Percentiles rank a stretch among this genome's conserved stretches.
Evolutionary conservation across 2,329 filamentous ascomycete species (phyloP).

Genomic region (Dothiorella sarmentorum): DNA sequence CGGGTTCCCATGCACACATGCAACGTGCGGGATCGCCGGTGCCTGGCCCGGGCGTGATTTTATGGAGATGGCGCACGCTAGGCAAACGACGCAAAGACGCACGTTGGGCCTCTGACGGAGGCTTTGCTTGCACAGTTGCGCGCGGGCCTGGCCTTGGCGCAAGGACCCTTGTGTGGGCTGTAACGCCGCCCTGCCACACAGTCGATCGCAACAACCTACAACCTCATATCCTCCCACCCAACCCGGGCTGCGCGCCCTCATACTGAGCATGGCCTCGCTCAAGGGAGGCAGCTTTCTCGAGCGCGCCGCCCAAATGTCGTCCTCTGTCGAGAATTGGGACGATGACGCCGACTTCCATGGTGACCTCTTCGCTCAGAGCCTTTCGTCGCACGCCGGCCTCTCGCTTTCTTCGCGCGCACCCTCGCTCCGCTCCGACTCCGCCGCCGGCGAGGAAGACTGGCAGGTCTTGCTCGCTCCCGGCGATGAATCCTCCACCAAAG

Average conservation of each 20-base stretch:
- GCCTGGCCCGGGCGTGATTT: conserved; percentile 1
- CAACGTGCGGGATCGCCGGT: conserved; percentile 6
- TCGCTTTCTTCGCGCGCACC: conserved; percentile 76
- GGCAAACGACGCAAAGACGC: background rate
- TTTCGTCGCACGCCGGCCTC: conserved; percentile 49
- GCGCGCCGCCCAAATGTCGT: conserved; percentile 44
- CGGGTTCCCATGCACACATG: background rate
- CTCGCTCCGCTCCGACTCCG: conserved; percentile 75
- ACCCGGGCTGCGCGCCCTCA: conserved; percentile 20
- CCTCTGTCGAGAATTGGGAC: conserved; percentile 66
- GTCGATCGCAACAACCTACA: conserved; percentile 21
- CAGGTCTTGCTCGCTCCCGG: conserved; percentile 81
- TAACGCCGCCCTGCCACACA: conserved; percentile 1
- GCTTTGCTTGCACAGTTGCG: background rate
- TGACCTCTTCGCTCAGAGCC: conserved; percentile 70
- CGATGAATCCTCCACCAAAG: conserved; percentile 76
- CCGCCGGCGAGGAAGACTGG: conserved; percentile 76
- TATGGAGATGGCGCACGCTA: background rate
- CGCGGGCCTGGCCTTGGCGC: background rate
- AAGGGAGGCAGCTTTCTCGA: conserved; percentile 36
- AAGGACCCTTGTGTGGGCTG: background rate
- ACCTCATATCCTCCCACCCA: conserved; percentile 20
- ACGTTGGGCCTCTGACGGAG: background rate
- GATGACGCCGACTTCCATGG: conserved; percentile 52
- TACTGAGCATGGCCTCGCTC: conserved; percentile 29